phyloP scores from a whole-genome alignment of 1,284 basidiomycete genomes.

The Ceratobasidium papillatum region DNA sequence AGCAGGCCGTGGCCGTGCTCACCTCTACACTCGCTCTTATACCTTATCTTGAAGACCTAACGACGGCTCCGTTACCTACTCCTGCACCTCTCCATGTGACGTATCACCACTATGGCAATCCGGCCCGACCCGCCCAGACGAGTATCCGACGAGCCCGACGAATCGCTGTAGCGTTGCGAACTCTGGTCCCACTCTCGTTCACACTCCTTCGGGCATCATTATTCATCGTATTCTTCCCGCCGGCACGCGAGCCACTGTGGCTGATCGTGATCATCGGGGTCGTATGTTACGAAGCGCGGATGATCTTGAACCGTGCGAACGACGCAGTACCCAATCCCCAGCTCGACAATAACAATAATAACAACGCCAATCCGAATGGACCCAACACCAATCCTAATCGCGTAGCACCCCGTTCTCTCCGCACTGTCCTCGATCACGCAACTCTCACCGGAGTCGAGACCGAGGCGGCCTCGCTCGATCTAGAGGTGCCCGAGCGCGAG shows the following conservation, averaged over 20 bases:
- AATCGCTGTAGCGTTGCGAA: conserved; percentile 43
- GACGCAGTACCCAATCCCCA: conserved; percentile 45
- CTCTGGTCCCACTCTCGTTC: conserved; percentile 69
- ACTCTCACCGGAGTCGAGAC: conserved; percentile 64
- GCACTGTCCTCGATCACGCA: conserved; percentile 60
- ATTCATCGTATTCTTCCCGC: conserved; percentile 80
- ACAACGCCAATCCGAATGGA: conserved; percentile 20
- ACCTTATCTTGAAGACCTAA: conserved; percentile 51
- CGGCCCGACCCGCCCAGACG: conserved; percentile 4
- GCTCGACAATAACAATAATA: not conserved
- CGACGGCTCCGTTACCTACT: conserved; percentile 65
- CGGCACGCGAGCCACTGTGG: conserved; percentile 75
- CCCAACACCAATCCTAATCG: conserved; percentile 38
- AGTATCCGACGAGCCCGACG: conserved; percentile 35
- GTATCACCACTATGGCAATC: conserved; percentile 18
- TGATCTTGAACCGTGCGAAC: conserved; percentile 48
- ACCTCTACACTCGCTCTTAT: conserved; percentile 72
- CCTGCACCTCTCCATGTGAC: conserved; percentile 55
- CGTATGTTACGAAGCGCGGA: conserved; percentile 74
- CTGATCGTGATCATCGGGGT: conserved; percentile 71
- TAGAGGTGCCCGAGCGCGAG: conserved; percentile 52
- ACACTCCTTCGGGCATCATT: conserved; percentile 72
- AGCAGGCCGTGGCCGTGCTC: conserved; percentile 74
- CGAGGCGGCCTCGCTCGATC: conserved; percentile 59
- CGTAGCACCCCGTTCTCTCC: conserved; percentile 7